Conservation (phyloP, 805 yeast genomes). For the Blastobotrys muscicola region DNA sequence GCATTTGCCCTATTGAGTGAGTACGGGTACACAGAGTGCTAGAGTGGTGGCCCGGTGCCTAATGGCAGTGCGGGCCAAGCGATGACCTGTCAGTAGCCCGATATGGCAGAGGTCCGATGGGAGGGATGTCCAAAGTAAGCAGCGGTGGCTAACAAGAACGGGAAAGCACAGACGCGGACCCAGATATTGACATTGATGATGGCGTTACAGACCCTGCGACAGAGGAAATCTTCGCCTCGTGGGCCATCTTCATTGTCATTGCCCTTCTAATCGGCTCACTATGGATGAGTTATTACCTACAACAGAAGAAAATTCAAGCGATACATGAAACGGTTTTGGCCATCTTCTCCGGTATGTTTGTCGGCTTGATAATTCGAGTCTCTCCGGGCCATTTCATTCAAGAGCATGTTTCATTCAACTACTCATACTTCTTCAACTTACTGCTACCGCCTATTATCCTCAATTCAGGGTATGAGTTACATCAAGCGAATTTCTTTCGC, state of each 20-base stretch:
- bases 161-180: slow-evolving; percentile 29
- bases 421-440: slow-evolving; percentile 88
- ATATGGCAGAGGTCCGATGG: neutral
- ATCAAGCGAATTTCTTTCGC: slow-evolving; percentile 89
- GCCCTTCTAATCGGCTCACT: slow-evolving; percentile 75
- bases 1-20: slow-evolving; percentile 5
- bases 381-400: slow-evolving; percentile 97
- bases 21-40: no score
- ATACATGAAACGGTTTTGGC: slow-evolving; percentile 97
- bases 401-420: slow-evolving; percentile 91
- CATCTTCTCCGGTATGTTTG: slow-evolving; percentile 93
- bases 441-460: slow-evolving; percentile 91
- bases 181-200: slow-evolving; percentile 36
- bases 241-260: slow-evolving; percentile 89
- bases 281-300: slow-evolving; percentile 91
- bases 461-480: slow-evolving; percentile 92
- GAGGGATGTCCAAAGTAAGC: neutral
- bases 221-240: slow-evolving; percentile 91
- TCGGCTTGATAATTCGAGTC: slow-evolving; percentile 81
- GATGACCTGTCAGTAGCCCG: no score
- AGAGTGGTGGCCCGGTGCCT: no score
- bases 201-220: slow-evolving; percentile 72
- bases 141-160: slow-evolving; percentile 12
- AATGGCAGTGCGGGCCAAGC: no score
- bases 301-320: slow-evolving; percentile 84